Conservation (phyloP, 345 rosid genomes). For the Eucalyptus albens region DNA sequence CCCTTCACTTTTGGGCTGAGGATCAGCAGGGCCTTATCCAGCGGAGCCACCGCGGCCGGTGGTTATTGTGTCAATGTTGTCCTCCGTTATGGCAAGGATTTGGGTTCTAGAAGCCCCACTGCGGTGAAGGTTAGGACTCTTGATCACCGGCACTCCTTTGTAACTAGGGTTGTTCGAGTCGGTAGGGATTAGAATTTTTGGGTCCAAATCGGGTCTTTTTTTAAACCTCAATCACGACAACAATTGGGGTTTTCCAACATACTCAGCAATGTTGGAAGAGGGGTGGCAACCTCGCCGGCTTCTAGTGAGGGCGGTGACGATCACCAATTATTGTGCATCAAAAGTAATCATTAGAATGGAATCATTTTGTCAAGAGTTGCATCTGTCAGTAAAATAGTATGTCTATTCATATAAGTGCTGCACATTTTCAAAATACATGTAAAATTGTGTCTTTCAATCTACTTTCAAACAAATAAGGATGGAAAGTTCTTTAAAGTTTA, state of each 20-base stretch:
- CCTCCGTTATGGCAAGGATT: not conserved
- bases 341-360: not conserved
- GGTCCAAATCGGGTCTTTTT: not conserved
- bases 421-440: not conserved
- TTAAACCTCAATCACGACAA: not conserved
- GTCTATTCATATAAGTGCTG: not conserved
- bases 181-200: fast-evolving
- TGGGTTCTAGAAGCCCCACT: not conserved
- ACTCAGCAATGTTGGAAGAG: not conserved
- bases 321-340: not conserved
- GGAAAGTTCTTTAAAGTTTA: not conserved
- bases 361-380: not conserved
- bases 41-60: too few relatives aligned
- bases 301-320: not conserved
- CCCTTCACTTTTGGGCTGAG: too few relatives aligned
- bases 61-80: not conserved
- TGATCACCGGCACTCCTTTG: not conserved
- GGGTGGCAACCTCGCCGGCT: not conserved
- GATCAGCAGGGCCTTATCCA: too few relatives aligned
- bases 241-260: not conserved
- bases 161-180: not conserved
- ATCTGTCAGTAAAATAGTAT: fast-evolving
- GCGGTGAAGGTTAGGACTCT: not conserved
- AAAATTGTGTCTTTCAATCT: not conserved
- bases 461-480: not conserved